These are phyloP conservation scores for Talinum fruticosum DNA, from an alignment of 148 eudicot genomes.

Conservation along the genomic window DNA sequence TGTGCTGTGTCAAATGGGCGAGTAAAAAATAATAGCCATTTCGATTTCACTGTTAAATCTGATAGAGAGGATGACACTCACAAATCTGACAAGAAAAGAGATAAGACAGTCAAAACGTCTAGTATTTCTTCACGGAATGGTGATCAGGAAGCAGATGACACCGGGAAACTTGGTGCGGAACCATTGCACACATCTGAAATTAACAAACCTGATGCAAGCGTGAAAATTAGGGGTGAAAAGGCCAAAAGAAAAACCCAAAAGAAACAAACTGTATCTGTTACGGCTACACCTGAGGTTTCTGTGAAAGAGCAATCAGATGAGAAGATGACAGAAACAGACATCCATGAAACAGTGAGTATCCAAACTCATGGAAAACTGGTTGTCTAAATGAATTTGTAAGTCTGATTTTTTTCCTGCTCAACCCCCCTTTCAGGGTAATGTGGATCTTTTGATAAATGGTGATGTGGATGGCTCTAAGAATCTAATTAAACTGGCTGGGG, in stretches of 20 bases:
- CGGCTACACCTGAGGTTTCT: slow-evolving; percentile 7
- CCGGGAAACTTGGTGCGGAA: slow-evolving; percentile 24
- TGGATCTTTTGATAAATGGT: background rate
- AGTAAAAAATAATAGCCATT: background rate
- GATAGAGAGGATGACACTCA: slow-evolving; percentile 6
- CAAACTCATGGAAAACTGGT: background rate
- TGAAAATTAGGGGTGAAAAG: slow-evolving; percentile 19
- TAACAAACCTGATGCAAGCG: slow-evolving; percentile 20
- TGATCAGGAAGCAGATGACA: slow-evolving; percentile 18
- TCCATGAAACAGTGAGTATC: slow-evolving; percentile 11
- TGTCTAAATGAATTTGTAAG: background rate
- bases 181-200: slow-evolving; percentile 15
- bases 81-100: slow-evolving; percentile 9
- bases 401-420: background rate
- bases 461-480: background rate
- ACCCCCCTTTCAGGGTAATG: background rate
- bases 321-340: slow-evolving; percentile 1
- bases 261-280: background rate
- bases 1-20: background rate
- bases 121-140: slow-evolving; percentile 11
- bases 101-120: background rate
- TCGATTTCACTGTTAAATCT: background rate
- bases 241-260: slow-evolving; percentile 17
- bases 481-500: background rate
- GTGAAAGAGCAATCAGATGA: slow-evolving; percentile 14